Evolutionary conservation across 1,139 yeast genomes (phyloP).

Genomic region (Yamadazyma atlantica): DNA sequence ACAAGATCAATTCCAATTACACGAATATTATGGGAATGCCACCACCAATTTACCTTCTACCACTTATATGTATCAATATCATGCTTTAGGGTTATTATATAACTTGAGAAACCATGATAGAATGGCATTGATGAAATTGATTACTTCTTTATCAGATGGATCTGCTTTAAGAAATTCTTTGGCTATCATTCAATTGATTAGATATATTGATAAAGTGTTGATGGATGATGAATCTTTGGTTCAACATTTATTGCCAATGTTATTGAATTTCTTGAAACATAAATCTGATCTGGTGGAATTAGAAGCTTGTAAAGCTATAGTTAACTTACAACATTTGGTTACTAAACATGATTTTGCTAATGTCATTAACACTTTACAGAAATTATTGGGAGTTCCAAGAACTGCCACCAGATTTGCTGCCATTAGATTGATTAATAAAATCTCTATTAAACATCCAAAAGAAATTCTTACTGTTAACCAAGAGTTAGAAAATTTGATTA

Average conservation of each 20-base stretch:
- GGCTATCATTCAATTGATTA: conserved; percentile 82
- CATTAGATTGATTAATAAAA: conserved; percentile 81
- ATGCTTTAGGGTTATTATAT: conserved; percentile 88
- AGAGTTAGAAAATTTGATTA: conserved; percentile 83
- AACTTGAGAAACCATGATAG: conserved; percentile 88
- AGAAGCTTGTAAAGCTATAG: conserved; percentile 87
- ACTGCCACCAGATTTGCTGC: conserved; percentile 92
- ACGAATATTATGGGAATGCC: conserved; percentile 53
- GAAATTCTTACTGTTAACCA: conserved; percentile 66
- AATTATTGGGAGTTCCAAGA: conserved; percentile 82
- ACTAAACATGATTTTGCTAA: conserved; percentile 60
- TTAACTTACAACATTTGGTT: conserved; percentile 58
- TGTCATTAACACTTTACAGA: conserved; percentile 73
- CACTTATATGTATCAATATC: conserved; percentile 88
- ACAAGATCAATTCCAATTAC: conserved; percentile 50
- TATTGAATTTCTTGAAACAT: conserved; percentile 72
- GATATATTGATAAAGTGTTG: conserved; percentile 74
- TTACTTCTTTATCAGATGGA: conserved; percentile 72
- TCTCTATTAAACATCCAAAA: conserved; percentile 81
- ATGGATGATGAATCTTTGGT: conserved; percentile 55
- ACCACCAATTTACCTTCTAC: conserved; percentile 58
- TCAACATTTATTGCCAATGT: conserved; percentile 59
- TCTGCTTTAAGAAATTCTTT: conserved; percentile 65
- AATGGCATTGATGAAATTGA: conserved; percentile 90
- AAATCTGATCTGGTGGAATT: conserved; percentile 88